Conservation (phyloP, 176 grass and related monocot species). For the Avena insularis region DNA sequence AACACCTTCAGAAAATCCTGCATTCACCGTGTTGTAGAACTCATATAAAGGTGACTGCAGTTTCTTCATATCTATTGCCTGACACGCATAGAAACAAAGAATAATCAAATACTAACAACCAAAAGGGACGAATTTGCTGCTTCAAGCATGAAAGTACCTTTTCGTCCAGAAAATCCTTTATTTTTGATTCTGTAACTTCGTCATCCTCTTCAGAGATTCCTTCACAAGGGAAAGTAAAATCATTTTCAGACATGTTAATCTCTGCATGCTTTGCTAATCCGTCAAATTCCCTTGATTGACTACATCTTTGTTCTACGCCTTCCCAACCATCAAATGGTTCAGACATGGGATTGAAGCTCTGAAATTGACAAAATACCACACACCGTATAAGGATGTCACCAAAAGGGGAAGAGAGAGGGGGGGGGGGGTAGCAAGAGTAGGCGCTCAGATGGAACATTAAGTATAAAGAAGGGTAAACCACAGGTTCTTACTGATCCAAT, state of each 20-base stretch:
- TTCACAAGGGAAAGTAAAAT: constrained; percentile 66
- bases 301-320: constrained; percentile 52
- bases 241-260: constrained; percentile 52
- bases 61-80: constrained; percentile 95
- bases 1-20: constrained; percentile 49
- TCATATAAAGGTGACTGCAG: constrained; percentile 90
- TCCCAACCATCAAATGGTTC: constrained; percentile 83
- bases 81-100: constrained; percentile 18
- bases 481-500: constrained; percentile 63
- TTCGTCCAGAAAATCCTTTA: constrained; percentile 73
- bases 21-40: constrained; percentile 83
- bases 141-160: constrained; percentile 60
- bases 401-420: neutral
- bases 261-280: constrained; percentile 53
- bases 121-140: neutral
- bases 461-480: neutral
- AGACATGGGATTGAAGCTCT: constrained; percentile 89
- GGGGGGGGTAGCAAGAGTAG: constrained; percentile 1
- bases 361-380: constrained; percentile 38
- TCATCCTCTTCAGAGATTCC: constrained; percentile 77
- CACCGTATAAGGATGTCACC: constrained; percentile 22
- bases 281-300: constrained; percentile 50
- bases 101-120: neutral
- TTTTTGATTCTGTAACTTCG: constrained; percentile 74
- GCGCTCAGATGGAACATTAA: neutral